A percentile compares a stretch with the other conserved stretches of the same genome.
These are phyloP conservation scores for Xenoacremonium recifei DNA, from an alignment of 2,329 filamentous ascomycete species.

Conservation along the genomic window DNA sequence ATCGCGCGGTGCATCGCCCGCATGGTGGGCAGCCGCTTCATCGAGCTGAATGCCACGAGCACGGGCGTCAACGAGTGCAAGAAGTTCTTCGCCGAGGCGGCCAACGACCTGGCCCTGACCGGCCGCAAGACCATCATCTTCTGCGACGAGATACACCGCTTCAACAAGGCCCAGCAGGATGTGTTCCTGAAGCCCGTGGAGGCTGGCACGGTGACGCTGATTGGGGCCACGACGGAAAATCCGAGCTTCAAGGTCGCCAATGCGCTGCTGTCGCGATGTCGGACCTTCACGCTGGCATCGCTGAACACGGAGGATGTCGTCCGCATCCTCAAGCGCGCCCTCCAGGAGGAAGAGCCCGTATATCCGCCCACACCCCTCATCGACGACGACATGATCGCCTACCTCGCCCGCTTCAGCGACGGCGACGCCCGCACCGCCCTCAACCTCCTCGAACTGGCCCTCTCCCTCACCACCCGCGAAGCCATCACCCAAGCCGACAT, in stretches of 20 bases:
- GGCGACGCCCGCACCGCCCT: slow-evolving; percentile 91
- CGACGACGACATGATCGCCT: slow-evolving; percentile 73
- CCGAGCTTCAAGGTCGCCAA: slow-evolving; percentile 90
- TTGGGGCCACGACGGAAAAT: slow-evolving; percentile 96
- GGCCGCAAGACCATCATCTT: slow-evolving; percentile 94
- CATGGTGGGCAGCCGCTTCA: slow-evolving; percentile 79
- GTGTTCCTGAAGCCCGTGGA: slow-evolving; percentile 93
- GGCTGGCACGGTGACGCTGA: slow-evolving; percentile 83
- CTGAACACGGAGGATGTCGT: slow-evolving; percentile 71
- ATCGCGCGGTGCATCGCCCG: slow-evolving; percentile 89
- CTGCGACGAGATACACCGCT: slow-evolving; percentile 94
- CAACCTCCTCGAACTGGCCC: slow-evolving; percentile 86
- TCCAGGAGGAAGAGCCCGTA: slow-evolving; percentile 56
- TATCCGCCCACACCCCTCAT: slow-evolving; percentile 56
- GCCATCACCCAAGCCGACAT: slow-evolving; percentile 72
- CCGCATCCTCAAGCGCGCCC: slow-evolving; percentile 73
- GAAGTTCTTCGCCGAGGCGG: slow-evolving; percentile 83
- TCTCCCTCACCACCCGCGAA: slow-evolving; percentile 62
- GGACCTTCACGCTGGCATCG: slow-evolving; percentile 83
- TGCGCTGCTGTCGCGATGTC: slow-evolving; percentile 82
- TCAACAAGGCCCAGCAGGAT: slow-evolving; percentile 90
- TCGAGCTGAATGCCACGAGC: slow-evolving; percentile 93
- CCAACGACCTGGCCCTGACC: slow-evolving; percentile 74
- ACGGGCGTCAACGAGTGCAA: slow-evolving; percentile 88
- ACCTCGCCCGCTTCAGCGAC: slow-evolving; percentile 83